Evolutionary conservation across 2,329 filamentous ascomycete genomes (phyloP).

Genomic region (Ceratocystis albifundus): DNA sequence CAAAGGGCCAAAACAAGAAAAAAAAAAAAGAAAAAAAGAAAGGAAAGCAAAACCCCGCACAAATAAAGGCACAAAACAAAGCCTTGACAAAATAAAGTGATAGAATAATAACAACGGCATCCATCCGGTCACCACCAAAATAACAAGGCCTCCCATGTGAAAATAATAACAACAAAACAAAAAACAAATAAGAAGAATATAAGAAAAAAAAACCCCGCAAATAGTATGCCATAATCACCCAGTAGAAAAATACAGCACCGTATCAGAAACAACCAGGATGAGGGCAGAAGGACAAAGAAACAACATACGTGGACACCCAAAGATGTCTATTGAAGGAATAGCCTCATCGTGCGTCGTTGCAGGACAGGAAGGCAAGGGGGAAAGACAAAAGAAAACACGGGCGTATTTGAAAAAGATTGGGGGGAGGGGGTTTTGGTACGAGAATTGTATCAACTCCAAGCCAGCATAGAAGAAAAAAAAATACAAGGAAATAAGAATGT

Average conservation of each 20-base stretch:
- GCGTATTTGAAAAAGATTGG: not conserved
- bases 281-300: not conserved
- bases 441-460: conserved; percentile 5
- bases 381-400: not conserved
- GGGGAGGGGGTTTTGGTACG: not conserved
- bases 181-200: not conserved
- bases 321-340: not conserved
- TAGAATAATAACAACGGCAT: not conserved
- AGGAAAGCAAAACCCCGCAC: not conserved
- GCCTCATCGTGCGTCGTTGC: not conserved
- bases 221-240: not conserved
- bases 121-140: not conserved
- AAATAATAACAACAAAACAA: not conserved
- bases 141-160: not conserved
- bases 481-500: conserved; percentile 10
- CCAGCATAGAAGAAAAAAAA: conserved; percentile 4
- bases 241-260: not conserved
- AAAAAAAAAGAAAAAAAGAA: not conserved
- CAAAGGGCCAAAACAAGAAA: not conserved
- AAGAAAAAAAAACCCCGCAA: not conserved
- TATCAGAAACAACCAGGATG: not conserved
- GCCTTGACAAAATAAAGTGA: not conserved
- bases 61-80: conserved; percentile 2
- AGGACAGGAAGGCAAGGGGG: not conserved
- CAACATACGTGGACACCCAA: not conserved